These are phyloP conservation scores for Pythium coloratum DNA, from an alignment of 352 stramenopile species.

Conservation along the genomic window DNA sequence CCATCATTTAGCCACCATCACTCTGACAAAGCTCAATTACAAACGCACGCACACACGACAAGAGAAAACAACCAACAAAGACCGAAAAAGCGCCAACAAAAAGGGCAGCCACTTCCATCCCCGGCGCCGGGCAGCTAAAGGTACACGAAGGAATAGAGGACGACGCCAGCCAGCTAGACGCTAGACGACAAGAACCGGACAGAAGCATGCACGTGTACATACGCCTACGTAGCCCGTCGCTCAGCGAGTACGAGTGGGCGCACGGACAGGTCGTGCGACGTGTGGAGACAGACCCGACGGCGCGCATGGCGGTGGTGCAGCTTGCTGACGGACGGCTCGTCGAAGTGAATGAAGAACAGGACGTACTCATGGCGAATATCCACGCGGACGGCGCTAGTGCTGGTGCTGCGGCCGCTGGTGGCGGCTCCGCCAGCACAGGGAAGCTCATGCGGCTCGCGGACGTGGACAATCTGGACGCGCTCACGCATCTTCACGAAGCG, in stretches of 20 bases:
- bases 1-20: constrained; percentile 22
- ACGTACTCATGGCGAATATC: constrained; percentile 57
- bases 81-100: constrained; percentile 7
- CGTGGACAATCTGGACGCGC: constrained; percentile 67
- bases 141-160: background rate
- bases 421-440: background rate
- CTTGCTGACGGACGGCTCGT: constrained; percentile 38
- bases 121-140: background rate
- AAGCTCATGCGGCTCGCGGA: constrained; percentile 41
- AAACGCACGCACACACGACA: constrained; percentile 5
- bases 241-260: constrained; percentile 47
- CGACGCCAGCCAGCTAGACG: too few relatives aligned
- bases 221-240: constrained; percentile 32
- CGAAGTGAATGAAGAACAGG: constrained; percentile 47
- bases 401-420: constrained; percentile 11
- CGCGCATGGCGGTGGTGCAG: constrained; percentile 41
- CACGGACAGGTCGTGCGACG: constrained; percentile 43
- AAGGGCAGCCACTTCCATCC: constrained; percentile 3
- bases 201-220: constrained; percentile 60
- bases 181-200: background rate
- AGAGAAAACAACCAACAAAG: constrained; percentile 8
- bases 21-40: constrained; percentile 17
- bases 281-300: constrained; percentile 26
- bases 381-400: constrained; percentile 4
- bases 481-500: constrained; percentile 79